phyloP scores from a whole-genome alignment of 805 yeast species.

The Blastobotrys robertii region DNA sequence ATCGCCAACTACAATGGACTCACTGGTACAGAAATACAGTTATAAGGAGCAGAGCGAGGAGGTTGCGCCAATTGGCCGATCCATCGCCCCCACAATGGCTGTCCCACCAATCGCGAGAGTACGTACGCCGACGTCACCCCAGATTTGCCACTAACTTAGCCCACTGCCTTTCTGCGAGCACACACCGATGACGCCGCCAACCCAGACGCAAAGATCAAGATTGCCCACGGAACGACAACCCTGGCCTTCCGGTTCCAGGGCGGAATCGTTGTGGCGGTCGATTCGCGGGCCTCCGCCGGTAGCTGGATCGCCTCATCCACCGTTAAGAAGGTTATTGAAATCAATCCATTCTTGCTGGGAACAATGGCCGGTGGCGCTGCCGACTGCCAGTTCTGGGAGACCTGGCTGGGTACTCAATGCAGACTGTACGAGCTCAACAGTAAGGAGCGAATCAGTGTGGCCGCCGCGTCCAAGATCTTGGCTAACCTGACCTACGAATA shows the following conservation, averaged over 20 bases:
- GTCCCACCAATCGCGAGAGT: slow-evolving; percentile 26
- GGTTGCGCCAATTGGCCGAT: slow-evolving; percentile 11
- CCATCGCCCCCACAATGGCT: slow-evolving; percentile 17
- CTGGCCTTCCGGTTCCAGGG: slow-evolving; percentile 93
- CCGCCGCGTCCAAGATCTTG: slow-evolving; percentile 92
- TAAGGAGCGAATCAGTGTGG: slow-evolving; percentile 89
- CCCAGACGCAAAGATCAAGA: slow-evolving; percentile 90
- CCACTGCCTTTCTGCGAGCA: slow-evolving; percentile 90
- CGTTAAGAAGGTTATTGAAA: slow-evolving; percentile 93
- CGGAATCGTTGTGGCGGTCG: slow-evolving; percentile 92
- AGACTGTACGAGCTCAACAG: slow-evolving; percentile 89
- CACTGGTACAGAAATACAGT: slow-evolving; percentile 21
- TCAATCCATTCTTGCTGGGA: slow-evolving; percentile 89
- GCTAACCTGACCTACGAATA: slow-evolving; percentile 84
- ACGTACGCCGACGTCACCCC: slow-evolving; percentile 2
- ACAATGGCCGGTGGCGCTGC: slow-evolving; percentile 99
- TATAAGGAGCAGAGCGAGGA: slow-evolving; percentile 9
- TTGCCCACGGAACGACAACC: slow-evolving; percentile 99
- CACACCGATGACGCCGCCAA: slow-evolving; percentile 92
- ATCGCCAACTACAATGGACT: slow-evolving; percentile 22
- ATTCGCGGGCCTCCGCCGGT: slow-evolving; percentile 96
- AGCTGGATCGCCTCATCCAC: slow-evolving; percentile 97
- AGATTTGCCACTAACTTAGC: slow-evolving; percentile 34
- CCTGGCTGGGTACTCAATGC: slow-evolving; percentile 97
- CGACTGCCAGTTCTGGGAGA: slow-evolving; percentile 98